Conservation (phyloP, 306 rosid genomes). For the Prosopis cineraria region DNA sequence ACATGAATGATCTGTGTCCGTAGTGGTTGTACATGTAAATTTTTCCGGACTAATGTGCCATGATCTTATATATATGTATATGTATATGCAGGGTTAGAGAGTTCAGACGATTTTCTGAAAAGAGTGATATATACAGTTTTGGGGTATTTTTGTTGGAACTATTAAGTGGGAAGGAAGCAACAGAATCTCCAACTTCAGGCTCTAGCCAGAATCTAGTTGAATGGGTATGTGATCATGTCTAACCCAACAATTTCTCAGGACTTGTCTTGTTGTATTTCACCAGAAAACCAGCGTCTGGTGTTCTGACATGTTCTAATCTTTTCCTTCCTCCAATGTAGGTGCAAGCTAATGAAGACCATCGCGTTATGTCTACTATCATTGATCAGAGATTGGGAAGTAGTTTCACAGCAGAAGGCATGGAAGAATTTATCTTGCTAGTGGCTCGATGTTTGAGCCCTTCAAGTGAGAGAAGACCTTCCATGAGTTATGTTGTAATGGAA, state of each 20-base stretch:
- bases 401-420: slow-evolving; percentile 85
- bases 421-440: slow-evolving; percentile 56
- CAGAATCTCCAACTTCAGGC: slow-evolving; percentile 48
- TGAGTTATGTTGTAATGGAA: slow-evolving; percentile 81
- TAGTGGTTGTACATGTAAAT: slow-evolving; percentile 2
- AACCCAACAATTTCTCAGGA: background rate
- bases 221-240: slow-evolving; percentile 49
- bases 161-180: slow-evolving; percentile 78
- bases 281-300: background rate
- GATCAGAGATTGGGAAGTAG: slow-evolving; percentile 73
- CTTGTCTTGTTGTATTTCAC: background rate
- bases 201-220: slow-evolving; percentile 64
- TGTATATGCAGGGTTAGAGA: slow-evolving; percentile 89
- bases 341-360: slow-evolving; percentile 47
- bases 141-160: slow-evolving; percentile 86
- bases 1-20: slow-evolving; percentile 13
- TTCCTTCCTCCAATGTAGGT: slow-evolving; percentile 46
- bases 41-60: slow-evolving; percentile 22
- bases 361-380: slow-evolving; percentile 43
- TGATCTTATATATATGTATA: no score
- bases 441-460: slow-evolving; percentile 61
- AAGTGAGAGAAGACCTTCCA: slow-evolving; percentile 75
- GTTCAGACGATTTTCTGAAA: slow-evolving; percentile 87
- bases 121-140: slow-evolving; percentile 89
- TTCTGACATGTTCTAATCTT: slow-evolving; percentile 3